Conservation (phyloP, 2,329 filamentous ascomycete genomes). For the Fusarium sp. region DNA sequence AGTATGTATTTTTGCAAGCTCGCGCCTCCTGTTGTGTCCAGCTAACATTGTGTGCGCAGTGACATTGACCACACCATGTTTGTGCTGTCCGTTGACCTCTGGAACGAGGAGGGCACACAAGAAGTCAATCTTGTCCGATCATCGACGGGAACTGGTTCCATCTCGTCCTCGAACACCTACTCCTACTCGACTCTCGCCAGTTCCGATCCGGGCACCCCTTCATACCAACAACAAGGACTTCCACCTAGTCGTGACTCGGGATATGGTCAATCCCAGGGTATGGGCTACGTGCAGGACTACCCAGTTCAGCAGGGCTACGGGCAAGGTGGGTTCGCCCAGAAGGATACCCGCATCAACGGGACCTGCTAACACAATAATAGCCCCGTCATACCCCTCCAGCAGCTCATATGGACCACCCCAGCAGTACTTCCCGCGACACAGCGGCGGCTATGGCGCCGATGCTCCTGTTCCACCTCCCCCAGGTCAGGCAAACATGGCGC, state of each 20-base stretch:
- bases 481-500: constrained; percentile 40
- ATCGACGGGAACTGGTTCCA: constrained; percentile 73
- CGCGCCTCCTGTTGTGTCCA: neutral
- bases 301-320: constrained; percentile 45
- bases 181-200: constrained; percentile 67
- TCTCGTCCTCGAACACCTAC: constrained; percentile 79
- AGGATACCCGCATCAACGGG: neutral
- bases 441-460: constrained; percentile 45
- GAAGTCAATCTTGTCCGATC: constrained; percentile 72
- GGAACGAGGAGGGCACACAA: constrained; percentile 69
- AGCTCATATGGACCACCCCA: constrained; percentile 49
- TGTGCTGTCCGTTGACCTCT: constrained; percentile 71
- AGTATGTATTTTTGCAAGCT: constrained; percentile 60
- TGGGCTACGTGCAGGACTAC: constrained; percentile 49
- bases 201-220: constrained; percentile 42
- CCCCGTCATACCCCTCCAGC: constrained; percentile 45
- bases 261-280: constrained; percentile 43
- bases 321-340: constrained; percentile 43
- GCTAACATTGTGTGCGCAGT: constrained; percentile 37
- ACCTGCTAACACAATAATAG: constrained; percentile 21
- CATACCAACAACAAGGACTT: constrained; percentile 49
- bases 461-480: constrained; percentile 39
- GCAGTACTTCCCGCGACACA: constrained; percentile 49
- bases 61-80: constrained; percentile 53
- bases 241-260: constrained; percentile 51